Evolutionary conservation across 306 rosid species (phyloP), one percentile per base, ranked within the genome.

Genomic region (Rosa lucieae): DNA sequence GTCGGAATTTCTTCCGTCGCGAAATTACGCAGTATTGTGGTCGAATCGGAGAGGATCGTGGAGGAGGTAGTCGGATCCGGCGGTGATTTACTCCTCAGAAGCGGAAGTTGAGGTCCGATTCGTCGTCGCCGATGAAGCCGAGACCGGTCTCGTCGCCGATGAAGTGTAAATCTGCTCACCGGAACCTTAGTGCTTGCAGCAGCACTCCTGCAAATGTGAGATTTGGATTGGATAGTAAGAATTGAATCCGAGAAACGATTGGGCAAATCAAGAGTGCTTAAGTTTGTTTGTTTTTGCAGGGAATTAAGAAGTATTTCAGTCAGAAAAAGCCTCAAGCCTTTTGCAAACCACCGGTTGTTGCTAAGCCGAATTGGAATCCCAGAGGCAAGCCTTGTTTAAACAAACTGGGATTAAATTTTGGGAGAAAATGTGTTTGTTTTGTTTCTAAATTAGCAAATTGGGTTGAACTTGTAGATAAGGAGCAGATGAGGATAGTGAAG

Each of bases 401-500:
- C 14, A 29, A 32, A 8, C 10, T 35, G 1, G 1, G 1, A 8
- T 51, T 18, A 21, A 5, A 23, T 49, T 29, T 48, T 10, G 7
- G 12, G 35, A 15, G 1, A 26, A 12, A 39, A 15, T 23, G 18
- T 71, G 43, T 11, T 53, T 40, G 3, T 12, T 55, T 68, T 37
- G 5, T 2, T 2, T 37, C 11, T 44, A 32, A 26, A 5, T 46
- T 48, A 67, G 75, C 0, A 4, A 26, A 55, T 39, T 39, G 29
- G 20, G 70, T 20, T 42, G 52, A 68, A 73, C 5, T 55, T 62
- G 26, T 78, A 95, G 99, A 92, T 80, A 43, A 59, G 6, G 92
- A 90, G 86, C 92, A 91, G 70, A 61, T 86, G 66, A 90, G 84
- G 80, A 56, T 7, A n/a, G 94, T 75, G 84, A 92, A 93, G 87